phyloP scores from a whole-genome alignment of 768 basidiomycete genomes.

The Amanita phalloides region DNA sequence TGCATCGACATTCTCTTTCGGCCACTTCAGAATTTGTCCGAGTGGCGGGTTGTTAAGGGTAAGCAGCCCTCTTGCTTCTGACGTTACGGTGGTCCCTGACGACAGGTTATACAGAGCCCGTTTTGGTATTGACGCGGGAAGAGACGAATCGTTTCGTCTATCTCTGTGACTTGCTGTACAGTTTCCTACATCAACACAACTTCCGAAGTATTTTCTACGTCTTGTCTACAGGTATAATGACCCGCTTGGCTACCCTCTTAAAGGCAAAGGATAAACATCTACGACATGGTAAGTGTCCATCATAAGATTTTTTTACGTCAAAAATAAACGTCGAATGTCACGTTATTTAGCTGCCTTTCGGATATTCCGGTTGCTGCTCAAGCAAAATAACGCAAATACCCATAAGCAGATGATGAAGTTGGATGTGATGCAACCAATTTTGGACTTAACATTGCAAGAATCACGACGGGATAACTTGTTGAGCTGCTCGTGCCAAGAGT shows the following conservation, averaged over 20 bases:
- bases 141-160: constrained; percentile 78
- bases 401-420: constrained; percentile 71
- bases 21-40: constrained; percentile 67
- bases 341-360: constrained; percentile 68
- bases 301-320: constrained; percentile 1
- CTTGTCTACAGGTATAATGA: constrained; percentile 67
- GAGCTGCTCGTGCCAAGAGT: constrained; percentile 91
- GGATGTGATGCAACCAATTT: constrained; percentile 72
- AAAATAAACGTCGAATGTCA: neutral
- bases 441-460: constrained; percentile 78
- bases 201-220: constrained; percentile 90
- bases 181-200: constrained; percentile 79
- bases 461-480: constrained; percentile 84
- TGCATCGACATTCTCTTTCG: constrained; percentile 71
- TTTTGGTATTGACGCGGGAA: constrained; percentile 54
- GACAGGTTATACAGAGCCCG: constrained; percentile 27
- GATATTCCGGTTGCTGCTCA: constrained; percentile 80
- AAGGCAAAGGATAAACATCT: constrained; percentile 85
- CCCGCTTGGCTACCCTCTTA: constrained; percentile 67
- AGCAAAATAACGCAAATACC: constrained; percentile 70
- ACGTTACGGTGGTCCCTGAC: neutral
- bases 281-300: constrained; percentile 60
- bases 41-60: constrained; percentile 36
- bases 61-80: constrained; percentile 5
- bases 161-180: constrained; percentile 85